Conservation (phyloP, 352 stramenopile species). For the Thraustotheca clavata region DNA sequence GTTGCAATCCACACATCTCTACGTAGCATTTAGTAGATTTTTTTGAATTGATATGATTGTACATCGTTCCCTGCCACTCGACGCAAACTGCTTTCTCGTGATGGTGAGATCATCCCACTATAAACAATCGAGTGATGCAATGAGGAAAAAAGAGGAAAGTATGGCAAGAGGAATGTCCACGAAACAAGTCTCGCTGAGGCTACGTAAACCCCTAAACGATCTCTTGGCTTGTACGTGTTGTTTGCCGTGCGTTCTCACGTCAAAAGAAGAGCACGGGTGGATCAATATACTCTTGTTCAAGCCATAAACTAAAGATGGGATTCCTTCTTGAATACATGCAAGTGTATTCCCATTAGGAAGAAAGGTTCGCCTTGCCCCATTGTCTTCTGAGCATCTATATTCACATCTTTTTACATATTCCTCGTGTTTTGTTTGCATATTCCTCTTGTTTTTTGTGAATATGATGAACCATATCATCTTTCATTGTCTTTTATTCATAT, state of each 20-base stretch:
- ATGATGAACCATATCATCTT: too few species aligned
- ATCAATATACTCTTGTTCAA: not conserved
- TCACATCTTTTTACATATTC: too few species aligned
- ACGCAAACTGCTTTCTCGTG: conserved; percentile 17
- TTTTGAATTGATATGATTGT: not conserved
- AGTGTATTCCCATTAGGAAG: not conserved
- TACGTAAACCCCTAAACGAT: not conserved
- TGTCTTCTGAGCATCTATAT: too few species aligned
- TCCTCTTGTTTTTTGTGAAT: too few species aligned
- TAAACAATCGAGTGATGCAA: too few species aligned
- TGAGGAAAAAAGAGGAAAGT: too few species aligned
- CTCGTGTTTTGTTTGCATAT: too few species aligned
- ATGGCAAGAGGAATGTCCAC: not conserved
- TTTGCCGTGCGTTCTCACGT: conserved; percentile 4
- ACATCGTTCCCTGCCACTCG: conserved; percentile 16
- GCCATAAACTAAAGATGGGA: not conserved
- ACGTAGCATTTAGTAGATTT: not conserved
- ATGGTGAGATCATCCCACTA: conserved; percentile 14
- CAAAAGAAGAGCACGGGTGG: conserved; percentile 3
- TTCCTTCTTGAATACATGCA: not conserved
- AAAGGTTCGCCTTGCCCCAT: conserved; percentile 6
- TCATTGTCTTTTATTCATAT: too few species aligned
- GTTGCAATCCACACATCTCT: conserved; percentile 80
- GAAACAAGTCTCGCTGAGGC: not conserved
- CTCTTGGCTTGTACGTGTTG: not conserved